Conservation (phyloP, 495 filamentous ascomycete genomes). For the Penicillium desertorum region DNA sequence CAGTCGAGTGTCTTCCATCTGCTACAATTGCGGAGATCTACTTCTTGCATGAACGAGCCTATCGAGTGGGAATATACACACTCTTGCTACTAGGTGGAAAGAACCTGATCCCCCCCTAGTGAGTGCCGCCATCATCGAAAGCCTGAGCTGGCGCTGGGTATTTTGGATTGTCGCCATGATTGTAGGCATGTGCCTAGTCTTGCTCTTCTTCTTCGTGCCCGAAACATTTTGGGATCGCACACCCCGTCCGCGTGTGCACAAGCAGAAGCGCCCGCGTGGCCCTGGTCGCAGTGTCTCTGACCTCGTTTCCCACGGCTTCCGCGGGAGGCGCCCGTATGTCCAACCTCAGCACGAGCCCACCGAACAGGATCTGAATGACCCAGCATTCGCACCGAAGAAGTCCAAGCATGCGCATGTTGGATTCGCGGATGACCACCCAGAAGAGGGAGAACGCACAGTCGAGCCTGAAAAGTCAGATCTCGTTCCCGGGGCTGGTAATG, state of each 20-base stretch:
- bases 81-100: conserved; percentile 87
- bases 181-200: conserved; percentile 67
- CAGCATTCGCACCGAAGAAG: conserved; percentile 19
- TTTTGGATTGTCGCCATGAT: conserved; percentile 83
- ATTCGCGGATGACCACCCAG: conserved; percentile 46
- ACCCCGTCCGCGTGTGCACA: conserved; percentile 58
- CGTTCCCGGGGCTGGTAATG: not conserved
- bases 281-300: conserved; percentile 42
- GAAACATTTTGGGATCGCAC: conserved; percentile 96
- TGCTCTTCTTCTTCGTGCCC: conserved; percentile 89
- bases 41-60: conserved; percentile 92
- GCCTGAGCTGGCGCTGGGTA: conserved; percentile 81
- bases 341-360: conserved; percentile 19
- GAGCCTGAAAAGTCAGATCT: conserved; percentile 4
- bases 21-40: conserved; percentile 97
- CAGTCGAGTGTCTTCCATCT: conserved; percentile 92
- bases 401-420: conserved; percentile 52
- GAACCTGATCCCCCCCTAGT: conserved; percentile 85
- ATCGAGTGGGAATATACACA: conserved; percentile 94
- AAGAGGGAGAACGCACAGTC: conserved; percentile 19
- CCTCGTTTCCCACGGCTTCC: conserved; percentile 38
- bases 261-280: conserved; percentile 34
- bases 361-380: conserved; percentile 9
- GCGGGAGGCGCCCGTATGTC: conserved; percentile 34
- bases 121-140: conserved; percentile 80